Conservation (phyloP, 2,329 filamentous ascomycete species). For the Hypoxylon sp. region DNA sequence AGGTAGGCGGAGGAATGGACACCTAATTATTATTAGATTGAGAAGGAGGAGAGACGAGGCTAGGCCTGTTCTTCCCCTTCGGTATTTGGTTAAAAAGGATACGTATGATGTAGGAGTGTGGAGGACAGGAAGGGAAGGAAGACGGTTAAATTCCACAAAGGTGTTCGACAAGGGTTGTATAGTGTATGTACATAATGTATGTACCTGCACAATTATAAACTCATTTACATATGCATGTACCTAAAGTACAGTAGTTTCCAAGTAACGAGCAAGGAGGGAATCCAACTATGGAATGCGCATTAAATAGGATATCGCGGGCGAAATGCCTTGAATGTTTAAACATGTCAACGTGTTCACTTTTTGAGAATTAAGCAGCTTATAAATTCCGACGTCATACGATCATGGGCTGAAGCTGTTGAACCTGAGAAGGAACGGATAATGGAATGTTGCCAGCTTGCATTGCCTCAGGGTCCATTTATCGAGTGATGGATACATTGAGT, state of each 20-base stretch:
- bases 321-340: conserved; percentile 15
- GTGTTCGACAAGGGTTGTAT: conserved; percentile 1
- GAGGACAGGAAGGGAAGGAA: conserved; percentile 15
- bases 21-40: conserved; percentile 38
- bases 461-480: conserved; percentile 31
- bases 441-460: conserved; percentile 43
- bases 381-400: conserved; percentile 48
- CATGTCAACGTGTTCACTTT: conserved; percentile 40
- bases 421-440: conserved; percentile 30
- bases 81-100: conserved; percentile 33
- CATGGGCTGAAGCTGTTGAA: conserved; percentile 36
- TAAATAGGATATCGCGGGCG: conserved; percentile 3
- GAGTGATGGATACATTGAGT: conserved; percentile 17
- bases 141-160: conserved; percentile 37
- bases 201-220: not conserved
- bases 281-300: conserved; percentile 11
- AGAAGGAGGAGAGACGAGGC: conserved; percentile 32
- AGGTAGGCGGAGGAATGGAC: conserved; percentile 30
- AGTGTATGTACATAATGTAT: conserved; percentile 27
- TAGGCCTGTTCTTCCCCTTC: conserved; percentile 28
- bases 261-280: not conserved
- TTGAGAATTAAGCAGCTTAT: conserved; percentile 18
- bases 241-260: not conserved
- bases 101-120: conserved; percentile 29
- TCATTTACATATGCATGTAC: conserved; percentile 2